A percentile compares a stretch with the other conserved stretches of the same genome.
Evolutionary conservation across 805 yeast genomes (phyloP).

Genomic region (Yarrowia osloensis): DNA sequence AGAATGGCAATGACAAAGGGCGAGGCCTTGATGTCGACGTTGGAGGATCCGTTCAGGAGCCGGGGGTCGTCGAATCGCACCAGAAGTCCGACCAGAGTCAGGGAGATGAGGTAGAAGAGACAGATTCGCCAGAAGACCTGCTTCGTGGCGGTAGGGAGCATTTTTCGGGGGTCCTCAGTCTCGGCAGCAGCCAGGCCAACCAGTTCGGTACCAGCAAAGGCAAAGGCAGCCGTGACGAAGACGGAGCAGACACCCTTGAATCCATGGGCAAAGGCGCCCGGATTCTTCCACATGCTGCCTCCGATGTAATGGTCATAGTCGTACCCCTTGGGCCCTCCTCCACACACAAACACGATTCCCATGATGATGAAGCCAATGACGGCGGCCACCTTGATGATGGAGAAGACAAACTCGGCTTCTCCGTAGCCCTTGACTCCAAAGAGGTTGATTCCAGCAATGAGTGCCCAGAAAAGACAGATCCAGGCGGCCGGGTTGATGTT

Average conservation of each 20-base stretch:
- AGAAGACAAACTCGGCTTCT: constrained; percentile 61
- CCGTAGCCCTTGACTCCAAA: constrained; percentile 59
- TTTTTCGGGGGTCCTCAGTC: constrained; percentile 59
- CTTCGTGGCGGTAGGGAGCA: constrained; percentile 67
- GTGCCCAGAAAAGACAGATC: constrained; percentile 54
- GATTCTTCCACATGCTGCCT: constrained; percentile 56
- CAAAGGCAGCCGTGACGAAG: constrained; percentile 67
- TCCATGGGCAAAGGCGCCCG: constrained; percentile 67
- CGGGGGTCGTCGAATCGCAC: constrained; percentile 59
- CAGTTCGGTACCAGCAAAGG: constrained; percentile 66
- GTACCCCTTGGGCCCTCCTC: constrained; percentile 52
- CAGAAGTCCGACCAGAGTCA: constrained; percentile 57
- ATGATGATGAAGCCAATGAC: constrained; percentile 59
- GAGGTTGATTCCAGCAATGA: constrained; percentile 50
- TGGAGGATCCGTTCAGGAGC: constrained; percentile 49
- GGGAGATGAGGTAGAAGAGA: constrained; percentile 59
- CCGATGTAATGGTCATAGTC: constrained; percentile 51
- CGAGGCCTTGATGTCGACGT: constrained; percentile 65
- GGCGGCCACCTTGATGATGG: constrained; percentile 56
- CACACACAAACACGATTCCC: constrained; percentile 55
- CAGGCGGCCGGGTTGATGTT: constrained; percentile 56
- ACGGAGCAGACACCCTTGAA: constrained; percentile 67
- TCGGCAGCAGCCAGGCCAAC: constrained; percentile 72
- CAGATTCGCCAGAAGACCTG: constrained; percentile 76
- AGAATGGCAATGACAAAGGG: constrained; percentile 76